A percentile compares a stretch with the other conserved stretches of the same genome.
These are phyloP conservation scores for Apiospora malaysiana DNA, from an alignment of 2,329 filamentous ascomycete species.

Conservation along the genomic window DNA sequence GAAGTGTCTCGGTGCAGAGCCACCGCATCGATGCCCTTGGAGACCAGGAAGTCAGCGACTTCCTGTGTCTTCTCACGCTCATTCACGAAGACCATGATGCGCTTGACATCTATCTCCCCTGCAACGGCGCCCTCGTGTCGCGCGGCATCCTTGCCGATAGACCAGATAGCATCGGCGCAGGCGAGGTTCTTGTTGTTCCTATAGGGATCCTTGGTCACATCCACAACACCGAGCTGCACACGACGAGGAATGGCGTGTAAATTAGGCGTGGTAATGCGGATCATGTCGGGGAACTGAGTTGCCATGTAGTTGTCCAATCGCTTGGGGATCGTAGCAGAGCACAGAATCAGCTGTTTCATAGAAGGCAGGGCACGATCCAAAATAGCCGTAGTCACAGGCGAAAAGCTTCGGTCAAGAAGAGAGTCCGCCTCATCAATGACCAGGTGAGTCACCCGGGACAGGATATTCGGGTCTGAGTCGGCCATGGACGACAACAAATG, in stretches of 20 bases:
- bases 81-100: constrained; percentile 95
- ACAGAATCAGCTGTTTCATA: constrained; percentile 85
- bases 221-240: constrained; percentile 91
- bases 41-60: constrained; percentile 77
- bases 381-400: constrained; percentile 80
- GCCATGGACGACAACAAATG: constrained; percentile 89
- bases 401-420: constrained; percentile 91
- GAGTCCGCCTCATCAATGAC: constrained; percentile 97
- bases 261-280: constrained; percentile 90
- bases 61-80: constrained; percentile 88
- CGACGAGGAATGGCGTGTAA: constrained; percentile 94
- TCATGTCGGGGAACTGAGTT: constrained; percentile 80
- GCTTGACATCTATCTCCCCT: constrained; percentile 71
- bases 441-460: constrained; percentile 88
- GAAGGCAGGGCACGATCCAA: constrained; percentile 83
- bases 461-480: constrained; percentile 86
- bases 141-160: constrained; percentile 79
- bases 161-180: constrained; percentile 93
- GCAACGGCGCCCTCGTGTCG: constrained; percentile 62
- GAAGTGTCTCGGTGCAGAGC: constrained; percentile 85
- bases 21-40: constrained; percentile 87
- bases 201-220: constrained; percentile 92
- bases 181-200: constrained; percentile 90
- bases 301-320: constrained; percentile 87
- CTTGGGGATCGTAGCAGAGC: constrained; percentile 93